Conservation (phyloP, 805 yeast species). For the Metschnikowia koreensis region DNA sequence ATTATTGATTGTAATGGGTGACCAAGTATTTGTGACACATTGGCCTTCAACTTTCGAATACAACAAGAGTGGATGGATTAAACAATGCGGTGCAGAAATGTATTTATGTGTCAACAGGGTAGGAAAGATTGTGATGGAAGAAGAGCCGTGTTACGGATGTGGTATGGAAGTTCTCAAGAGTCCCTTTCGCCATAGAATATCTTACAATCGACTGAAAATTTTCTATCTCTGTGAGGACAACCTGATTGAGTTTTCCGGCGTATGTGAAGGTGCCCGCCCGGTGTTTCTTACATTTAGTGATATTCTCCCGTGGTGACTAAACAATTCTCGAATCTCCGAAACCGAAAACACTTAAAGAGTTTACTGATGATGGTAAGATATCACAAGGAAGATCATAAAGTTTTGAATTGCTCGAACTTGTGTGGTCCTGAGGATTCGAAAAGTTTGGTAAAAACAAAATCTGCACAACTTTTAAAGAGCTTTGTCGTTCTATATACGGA, state of each 20-base stretch:
- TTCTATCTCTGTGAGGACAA: slow-evolving; percentile 3
- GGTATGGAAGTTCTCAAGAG: not conserved
- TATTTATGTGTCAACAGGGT: not conserved
- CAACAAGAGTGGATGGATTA: not conserved
- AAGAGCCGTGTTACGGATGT: not conserved
- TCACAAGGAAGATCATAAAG: no score
- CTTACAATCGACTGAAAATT: not conserved
- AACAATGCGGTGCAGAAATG: not conserved
- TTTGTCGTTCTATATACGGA: no score
- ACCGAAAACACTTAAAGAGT: no score
- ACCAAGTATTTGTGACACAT: not conserved
- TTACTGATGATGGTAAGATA: no score
- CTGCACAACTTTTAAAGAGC: no score
- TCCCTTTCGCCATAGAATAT: not conserved
- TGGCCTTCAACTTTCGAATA: not conserved
- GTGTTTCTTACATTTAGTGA: not conserved
- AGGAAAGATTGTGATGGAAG: not conserved
- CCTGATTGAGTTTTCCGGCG: not conserved
- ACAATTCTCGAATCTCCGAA: no score
- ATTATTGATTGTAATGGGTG: not conserved
- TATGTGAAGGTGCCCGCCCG: not conserved
- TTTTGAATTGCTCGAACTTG: no score
- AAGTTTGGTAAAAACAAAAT: no score
- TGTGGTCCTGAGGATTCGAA: no score
- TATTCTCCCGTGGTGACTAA: no score